These are phyloP conservation scores for Puccinia horiana DNA, from an alignment of 1,284 basidiomycete species.

Conservation along the genomic window DNA sequence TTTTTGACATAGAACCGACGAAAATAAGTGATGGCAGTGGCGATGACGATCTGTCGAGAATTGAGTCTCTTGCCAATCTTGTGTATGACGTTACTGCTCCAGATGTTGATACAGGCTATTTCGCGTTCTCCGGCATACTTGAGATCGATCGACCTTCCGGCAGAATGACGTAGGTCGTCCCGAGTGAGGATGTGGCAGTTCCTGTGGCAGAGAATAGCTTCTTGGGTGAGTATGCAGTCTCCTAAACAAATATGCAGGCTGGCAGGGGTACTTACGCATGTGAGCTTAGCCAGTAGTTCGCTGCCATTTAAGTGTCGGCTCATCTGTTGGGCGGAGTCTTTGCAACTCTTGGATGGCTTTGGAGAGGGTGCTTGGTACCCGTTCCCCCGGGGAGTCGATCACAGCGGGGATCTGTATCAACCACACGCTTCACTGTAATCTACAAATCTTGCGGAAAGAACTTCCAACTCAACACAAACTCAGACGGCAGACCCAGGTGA, in stretches of 20 bases:
- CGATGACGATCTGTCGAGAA: slow-evolving; percentile 83
- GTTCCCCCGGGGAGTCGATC: too few relatives aligned
- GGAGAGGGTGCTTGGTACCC: too few relatives aligned
- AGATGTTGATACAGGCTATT: slow-evolving; percentile 55
- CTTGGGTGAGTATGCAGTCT: neutral
- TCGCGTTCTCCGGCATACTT: slow-evolving; percentile 54
- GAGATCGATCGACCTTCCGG: slow-evolving; percentile 54
- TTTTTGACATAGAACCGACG: slow-evolving; percentile 93
- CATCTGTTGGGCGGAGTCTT: neutral
- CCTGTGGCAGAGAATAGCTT: slow-evolving; percentile 48
- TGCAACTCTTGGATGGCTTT: neutral
- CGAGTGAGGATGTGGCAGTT: slow-evolving; percentile 57
- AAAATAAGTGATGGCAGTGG: slow-evolving; percentile 91
- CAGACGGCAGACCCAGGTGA: too few relatives aligned
- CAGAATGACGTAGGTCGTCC: slow-evolving; percentile 53
- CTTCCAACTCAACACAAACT: too few relatives aligned
- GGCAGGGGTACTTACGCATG: slow-evolving; percentile 53
- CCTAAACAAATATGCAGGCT: neutral
- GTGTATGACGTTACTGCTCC: slow-evolving; percentile 67
- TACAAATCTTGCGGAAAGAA: too few relatives aligned
- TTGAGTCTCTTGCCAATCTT: slow-evolving; percentile 81
- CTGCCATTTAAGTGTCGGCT: slow-evolving; percentile 52
- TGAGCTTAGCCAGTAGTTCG: slow-evolving; percentile 56
- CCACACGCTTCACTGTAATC: too few relatives aligned
- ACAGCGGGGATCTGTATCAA: too few relatives aligned